A percentile compares a stretch with the other conserved stretches of the same genome.
Evolutionary conservation across 805 yeast genomes (phyloP).

Genomic region (Wickerhamiella australiensis): DNA sequence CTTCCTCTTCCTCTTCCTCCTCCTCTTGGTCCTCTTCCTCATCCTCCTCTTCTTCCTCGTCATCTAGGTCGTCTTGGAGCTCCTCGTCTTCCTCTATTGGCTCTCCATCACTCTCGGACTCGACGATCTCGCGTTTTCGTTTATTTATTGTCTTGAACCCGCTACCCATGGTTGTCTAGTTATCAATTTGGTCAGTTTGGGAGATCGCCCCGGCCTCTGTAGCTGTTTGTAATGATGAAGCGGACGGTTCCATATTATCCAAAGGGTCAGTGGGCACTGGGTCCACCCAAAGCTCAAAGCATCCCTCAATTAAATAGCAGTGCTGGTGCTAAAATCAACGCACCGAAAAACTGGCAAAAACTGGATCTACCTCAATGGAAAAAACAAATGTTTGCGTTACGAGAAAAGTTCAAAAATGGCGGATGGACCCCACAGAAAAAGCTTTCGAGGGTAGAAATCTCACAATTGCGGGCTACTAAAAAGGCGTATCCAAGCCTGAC

Average conservation of each 20-base stretch:
- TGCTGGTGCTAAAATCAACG: conserved; percentile 19
- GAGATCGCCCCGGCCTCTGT: no score
- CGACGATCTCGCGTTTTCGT: conserved; percentile 1
- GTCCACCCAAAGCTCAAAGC: not conserved
- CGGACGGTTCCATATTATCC: conserved; percentile 12
- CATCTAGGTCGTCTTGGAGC: conserved; percentile 4
- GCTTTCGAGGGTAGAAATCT: conserved; percentile 58
- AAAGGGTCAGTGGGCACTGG: conserved; percentile 6
- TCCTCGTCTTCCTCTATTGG: conserved; percentile 17
- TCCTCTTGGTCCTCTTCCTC: conserved; percentile 12
- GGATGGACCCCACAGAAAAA: conserved; percentile 56
- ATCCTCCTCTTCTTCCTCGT: conserved; percentile 10
- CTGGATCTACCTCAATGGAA: conserved; percentile 52
- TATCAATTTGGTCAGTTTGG: no score
- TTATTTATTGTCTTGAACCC: conserved; percentile 2
- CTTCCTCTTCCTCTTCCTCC: conserved; percentile 17
- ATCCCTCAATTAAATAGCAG: not conserved
- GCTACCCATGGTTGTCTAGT: not conserved
- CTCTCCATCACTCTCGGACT: conserved; percentile 8
- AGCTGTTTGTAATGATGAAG: conserved; percentile 4
- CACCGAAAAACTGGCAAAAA: conserved; percentile 39
- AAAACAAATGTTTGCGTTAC: conserved; percentile 50
- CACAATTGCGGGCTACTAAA: conserved; percentile 47
- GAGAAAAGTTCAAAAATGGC: conserved; percentile 45
- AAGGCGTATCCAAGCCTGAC: conserved; percentile 45